phyloP scores from a whole-genome alignment of 352 stramenopile species.

The Phytophthora tubulina region DNA sequence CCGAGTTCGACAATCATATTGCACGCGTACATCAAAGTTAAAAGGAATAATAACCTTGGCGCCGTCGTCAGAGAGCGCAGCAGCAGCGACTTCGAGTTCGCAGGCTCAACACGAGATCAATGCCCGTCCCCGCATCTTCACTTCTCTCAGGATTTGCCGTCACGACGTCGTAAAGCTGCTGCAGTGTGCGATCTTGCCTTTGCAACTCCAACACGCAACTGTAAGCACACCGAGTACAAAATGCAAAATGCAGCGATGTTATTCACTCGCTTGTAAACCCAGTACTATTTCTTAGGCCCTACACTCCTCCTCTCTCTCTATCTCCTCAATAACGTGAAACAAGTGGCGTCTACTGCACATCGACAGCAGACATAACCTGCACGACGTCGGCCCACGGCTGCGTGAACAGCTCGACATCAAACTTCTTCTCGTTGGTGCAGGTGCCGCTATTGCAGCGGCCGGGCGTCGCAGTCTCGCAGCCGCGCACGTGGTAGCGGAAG shows the following conservation, averaged over 20 bases:
- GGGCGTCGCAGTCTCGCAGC: conserved; percentile 41
- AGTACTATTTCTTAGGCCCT: conserved; percentile 13
- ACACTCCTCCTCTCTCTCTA: not conserved
- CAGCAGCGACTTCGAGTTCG: not conserved
- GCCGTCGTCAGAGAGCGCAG: not conserved
- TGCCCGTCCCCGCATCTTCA: conserved; percentile 12
- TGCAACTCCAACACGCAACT: not conserved
- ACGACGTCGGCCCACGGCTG: conserved; percentile 59
- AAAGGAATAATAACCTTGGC: not conserved
- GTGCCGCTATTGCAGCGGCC: conserved; percentile 36
- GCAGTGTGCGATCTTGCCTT: not conserved
- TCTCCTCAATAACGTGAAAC: not conserved
- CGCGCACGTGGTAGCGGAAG: conserved; percentile 62
- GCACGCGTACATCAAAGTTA: not conserved
- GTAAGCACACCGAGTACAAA: not conserved
- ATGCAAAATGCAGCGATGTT: conserved; percentile 17
- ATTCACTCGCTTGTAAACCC: conserved; percentile 31
- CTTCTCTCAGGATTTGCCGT: conserved; percentile 33
- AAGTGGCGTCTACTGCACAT: conserved; percentile 34
- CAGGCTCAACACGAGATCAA: not conserved
- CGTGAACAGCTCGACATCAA: conserved; percentile 57
- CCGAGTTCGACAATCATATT: conserved; percentile 3
- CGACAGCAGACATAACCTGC: conserved; percentile 48
- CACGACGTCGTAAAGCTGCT: conserved; percentile 26
- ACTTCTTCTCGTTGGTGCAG: conserved; percentile 37